Evolutionary conservation across 177 flowering plant genomes (phyloP), one percentile per base, ranked within the genome.

Genomic region (Telopea speciosissima): DNA sequence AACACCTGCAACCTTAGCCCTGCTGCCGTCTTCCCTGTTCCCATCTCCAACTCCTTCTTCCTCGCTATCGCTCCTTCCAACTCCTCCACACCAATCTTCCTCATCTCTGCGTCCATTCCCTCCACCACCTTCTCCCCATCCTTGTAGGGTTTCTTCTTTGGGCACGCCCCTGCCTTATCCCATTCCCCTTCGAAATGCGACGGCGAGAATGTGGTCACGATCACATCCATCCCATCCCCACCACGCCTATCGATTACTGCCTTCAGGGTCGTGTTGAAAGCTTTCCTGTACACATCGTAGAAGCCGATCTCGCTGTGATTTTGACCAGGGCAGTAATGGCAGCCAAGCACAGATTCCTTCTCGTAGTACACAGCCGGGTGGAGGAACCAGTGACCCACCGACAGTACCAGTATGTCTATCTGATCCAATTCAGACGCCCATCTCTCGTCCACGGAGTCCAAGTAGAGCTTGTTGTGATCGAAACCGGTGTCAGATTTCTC

Each of bases 171-270:
- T 0, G 82, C 79, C 77, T 90, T 88, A 60, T 95, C 97, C 99
- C 99, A 95, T 0, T 91, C 91, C 1, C 99, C 99, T 74, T 95
- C 96, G 61, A 92, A 95, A 84, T 92, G 97, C 0, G 90, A 71
- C 31, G 99, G 97, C 14, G 99, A 83, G 73, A 92, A 95, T 25
- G 97, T 88, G 0, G 94, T 86, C 72, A 95, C 76, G 24, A 92
- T 25, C 0, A 85, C 89, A 79, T 81, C 82, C 26, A 81, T 73
- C 1, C 76, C 76, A 9, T 61, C n/a, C 21, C 33, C 44, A 21
- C 79, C 76, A 56, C 72, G 73, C 42, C 81, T 80, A 3, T 78
- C 85, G 19, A 65, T 58, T 40, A 89, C 73, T 22, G 84, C 71
- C 78, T 81, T 79, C 5, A 95, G 77, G 33, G 89, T 70, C 0